phyloP scores from a whole-genome alignment of 2,329 filamentous ascomycete genomes.

The Diaporthe vexans region DNA sequence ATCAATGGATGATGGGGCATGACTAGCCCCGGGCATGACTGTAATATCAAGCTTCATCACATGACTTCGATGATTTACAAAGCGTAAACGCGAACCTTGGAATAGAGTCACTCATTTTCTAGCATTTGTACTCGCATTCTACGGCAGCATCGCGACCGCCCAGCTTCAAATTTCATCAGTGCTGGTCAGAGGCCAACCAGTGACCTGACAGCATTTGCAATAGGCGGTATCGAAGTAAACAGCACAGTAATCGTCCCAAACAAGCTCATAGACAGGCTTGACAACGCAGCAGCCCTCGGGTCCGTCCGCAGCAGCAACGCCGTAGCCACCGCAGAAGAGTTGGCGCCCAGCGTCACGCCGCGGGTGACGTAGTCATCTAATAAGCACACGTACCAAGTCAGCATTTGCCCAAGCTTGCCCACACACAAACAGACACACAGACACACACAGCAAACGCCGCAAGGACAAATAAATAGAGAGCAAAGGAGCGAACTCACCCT shows the following conservation, averaged over 20 bases:
- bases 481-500: constrained; percentile 55
- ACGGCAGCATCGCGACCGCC: too few species aligned
- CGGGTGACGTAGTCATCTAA: constrained; percentile 73
- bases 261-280: constrained; percentile 71
- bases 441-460: too few species aligned
- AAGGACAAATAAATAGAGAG: not conserved
- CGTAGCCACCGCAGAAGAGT: constrained; percentile 72
- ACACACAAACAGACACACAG: too few species aligned
- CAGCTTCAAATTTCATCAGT: too few species aligned
- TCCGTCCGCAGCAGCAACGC: constrained; percentile 69
- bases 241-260: constrained; percentile 72
- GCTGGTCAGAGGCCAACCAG: constrained; percentile 58
- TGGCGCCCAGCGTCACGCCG: constrained; percentile 73
- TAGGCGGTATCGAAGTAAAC: constrained; percentile 69
- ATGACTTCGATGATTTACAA: not conserved
- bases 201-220: constrained; percentile 62
- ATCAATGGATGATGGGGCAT: not conserved
- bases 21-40: not conserved
- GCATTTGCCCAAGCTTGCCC: not conserved
- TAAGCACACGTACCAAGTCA: constrained; percentile 41
- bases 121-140: too few species aligned
- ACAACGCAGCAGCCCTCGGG: constrained; percentile 70
- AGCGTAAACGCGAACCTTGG: too few species aligned
- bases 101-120: too few species aligned
- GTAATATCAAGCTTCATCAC: not conserved